These are phyloP conservation scores for Hypoxylon lenormandii DNA, from an alignment of 495 filamentous ascomycete species.

Conservation along the genomic window DNA sequence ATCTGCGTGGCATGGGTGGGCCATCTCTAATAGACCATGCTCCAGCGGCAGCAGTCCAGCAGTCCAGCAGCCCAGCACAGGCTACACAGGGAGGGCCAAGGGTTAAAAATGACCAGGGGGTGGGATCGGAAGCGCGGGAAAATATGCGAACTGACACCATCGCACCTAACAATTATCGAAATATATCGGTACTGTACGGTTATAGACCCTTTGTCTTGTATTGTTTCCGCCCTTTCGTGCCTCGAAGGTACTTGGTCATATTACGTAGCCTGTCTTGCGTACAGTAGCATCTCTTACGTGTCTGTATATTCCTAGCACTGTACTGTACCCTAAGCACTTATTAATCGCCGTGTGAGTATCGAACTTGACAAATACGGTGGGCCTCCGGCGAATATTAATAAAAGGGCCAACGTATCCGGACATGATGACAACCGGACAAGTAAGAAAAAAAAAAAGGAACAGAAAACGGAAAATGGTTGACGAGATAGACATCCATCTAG, in stretches of 20 bases:
- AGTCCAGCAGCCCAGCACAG: no score
- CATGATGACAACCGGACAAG: slow-evolving; percentile 4
- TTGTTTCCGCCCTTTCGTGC: neutral
- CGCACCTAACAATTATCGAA: slow-evolving; percentile 8
- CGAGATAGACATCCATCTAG: neutral
- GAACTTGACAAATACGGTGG: neutral
- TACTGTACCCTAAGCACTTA: neutral
- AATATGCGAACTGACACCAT: slow-evolving; percentile 50
- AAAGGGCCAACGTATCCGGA: slow-evolving; percentile 20
- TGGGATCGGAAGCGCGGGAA: slow-evolving; percentile 48
- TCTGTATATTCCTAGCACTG: no score
- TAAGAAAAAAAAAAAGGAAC: neutral
- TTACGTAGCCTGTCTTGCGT: neutral
- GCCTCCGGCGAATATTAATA: neutral
- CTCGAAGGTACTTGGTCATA: neutral
- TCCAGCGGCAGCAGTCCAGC: no score
- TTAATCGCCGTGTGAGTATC: neutral
- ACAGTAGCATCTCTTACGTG: neutral
- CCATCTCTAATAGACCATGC: no score
- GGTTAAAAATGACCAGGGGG: neutral
- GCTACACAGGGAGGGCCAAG: slow-evolving; percentile 1
- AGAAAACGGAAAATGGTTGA: neutral
- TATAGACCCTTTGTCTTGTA: neutral
- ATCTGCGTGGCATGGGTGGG: slow-evolving; percentile 39
- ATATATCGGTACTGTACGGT: slow-evolving; percentile 1